These are phyloP conservation scores for Fragilariopsis cylindrus DNA, from an alignment of 108 stramenopile species.

Conservation along the genomic window DNA sequence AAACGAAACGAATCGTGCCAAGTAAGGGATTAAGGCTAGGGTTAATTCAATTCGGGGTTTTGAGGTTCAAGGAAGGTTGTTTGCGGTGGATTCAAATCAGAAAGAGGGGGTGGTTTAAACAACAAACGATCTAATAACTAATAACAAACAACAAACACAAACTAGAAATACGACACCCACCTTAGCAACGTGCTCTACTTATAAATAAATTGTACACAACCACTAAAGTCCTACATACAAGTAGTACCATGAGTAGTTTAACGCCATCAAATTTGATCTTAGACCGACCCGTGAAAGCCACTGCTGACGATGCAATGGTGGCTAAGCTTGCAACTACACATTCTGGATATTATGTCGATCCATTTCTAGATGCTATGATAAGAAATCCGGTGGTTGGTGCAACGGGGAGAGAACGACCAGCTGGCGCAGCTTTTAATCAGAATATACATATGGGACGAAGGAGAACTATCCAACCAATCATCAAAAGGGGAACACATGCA, in stretches of 20 bases:
- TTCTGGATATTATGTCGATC: slow-evolving; percentile 81
- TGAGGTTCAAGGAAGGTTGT: too few species aligned
- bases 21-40: too few species aligned
- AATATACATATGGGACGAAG: background rate
- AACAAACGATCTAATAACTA: background rate
- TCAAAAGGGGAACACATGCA: slow-evolving; percentile 85
- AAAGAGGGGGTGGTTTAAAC: background rate
- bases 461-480: slow-evolving; percentile 66
- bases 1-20: too few species aligned
- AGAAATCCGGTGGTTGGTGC: background rate
- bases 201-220: background rate
- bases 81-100: too few species aligned
- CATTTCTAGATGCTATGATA: slow-evolving; percentile 60
- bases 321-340: slow-evolving; percentile 72
- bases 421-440: background rate
- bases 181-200: background rate
- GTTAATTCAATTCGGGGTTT: too few species aligned
- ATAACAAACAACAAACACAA: background rate
- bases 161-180: slow-evolving; percentile 2
- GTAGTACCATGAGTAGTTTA: background rate
- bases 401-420: background rate
- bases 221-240: background rate
- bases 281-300: slow-evolving; percentile 59
- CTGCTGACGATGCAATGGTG: slow-evolving; percentile 77
- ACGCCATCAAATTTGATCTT: background rate